A percentile compares a stretch with the other conserved stretches of the same genome.
Conservation (phyloP, 2,329 filamentous ascomycete species). For the Botryosphaeria dothidea region DNA sequence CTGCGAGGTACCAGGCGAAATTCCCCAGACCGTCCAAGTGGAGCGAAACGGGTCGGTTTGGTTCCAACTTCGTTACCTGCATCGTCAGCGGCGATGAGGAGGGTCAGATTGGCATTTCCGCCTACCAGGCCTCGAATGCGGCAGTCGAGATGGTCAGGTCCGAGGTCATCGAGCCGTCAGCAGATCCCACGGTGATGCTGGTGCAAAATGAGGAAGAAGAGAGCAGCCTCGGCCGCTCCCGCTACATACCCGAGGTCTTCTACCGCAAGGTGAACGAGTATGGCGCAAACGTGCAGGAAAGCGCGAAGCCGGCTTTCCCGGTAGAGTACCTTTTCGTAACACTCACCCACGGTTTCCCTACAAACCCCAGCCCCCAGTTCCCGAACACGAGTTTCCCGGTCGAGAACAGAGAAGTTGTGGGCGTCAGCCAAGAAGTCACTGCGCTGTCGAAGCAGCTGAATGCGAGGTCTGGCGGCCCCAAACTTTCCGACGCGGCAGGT, state of each 20-base stretch:
- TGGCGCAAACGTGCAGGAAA: conserved; percentile 92
- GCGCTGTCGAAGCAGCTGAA: conserved; percentile 68
- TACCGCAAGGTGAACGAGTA: conserved; percentile 96
- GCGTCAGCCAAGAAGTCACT: conserved; percentile 78
- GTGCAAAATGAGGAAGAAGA: conserved; percentile 91
- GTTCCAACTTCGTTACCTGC: conserved; percentile 96
- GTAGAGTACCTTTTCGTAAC: conserved; percentile 96
- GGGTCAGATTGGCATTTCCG: conserved; percentile 82
- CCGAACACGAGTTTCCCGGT: conserved; percentile 74
- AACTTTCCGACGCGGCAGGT: conserved; percentile 61
- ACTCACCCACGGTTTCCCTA: conserved; percentile 93
- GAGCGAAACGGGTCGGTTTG: conserved; percentile 92
- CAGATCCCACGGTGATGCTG: conserved; percentile 90
- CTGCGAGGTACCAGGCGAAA: conserved; percentile 81
- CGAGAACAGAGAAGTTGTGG: conserved; percentile 86
- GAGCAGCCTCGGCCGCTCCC: conserved; percentile 65
- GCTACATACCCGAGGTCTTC: conserved; percentile 97
- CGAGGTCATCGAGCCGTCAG: conserved; percentile 92
- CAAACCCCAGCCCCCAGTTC: conserved; percentile 75
- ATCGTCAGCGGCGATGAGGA: conserved; percentile 90
- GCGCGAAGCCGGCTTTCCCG: conserved; percentile 93
- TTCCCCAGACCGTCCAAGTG: conserved; percentile 92
- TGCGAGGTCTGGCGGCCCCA: conserved; percentile 52
- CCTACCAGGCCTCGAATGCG: conserved; percentile 93
- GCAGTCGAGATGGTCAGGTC: conserved; percentile 96